Percentiles rank a stretch among this genome's conserved stretches.
These are phyloP conservation scores for Chondrus crispus DNA, from an alignment of 23 red algal genomes.

Conservation along the genomic window DNA sequence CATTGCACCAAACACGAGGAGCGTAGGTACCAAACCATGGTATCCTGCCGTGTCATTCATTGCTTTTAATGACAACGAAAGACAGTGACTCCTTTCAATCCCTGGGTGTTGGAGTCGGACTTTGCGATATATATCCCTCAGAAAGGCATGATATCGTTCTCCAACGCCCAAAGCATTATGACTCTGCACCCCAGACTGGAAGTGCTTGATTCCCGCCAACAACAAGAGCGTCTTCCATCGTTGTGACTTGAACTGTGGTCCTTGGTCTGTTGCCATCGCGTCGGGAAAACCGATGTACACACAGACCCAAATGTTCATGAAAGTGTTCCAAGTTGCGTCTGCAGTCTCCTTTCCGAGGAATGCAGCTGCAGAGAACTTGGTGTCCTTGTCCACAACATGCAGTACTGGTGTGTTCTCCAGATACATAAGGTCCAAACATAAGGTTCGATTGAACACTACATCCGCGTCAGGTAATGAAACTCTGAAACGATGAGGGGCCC, in stretches of 20 bases:
- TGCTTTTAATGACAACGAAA: neutral
- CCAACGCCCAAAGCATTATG: neutral
- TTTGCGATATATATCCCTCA: neutral
- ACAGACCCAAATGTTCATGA: neutral
- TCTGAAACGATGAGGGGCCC: conserved; percentile 1
- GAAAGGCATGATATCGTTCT: neutral
- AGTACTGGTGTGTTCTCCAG: neutral
- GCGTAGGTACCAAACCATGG: neutral
- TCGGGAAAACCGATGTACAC: neutral
- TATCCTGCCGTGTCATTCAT: neutral
- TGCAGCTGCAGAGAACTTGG: neutral
- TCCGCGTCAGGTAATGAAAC: neutral
- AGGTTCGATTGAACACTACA: neutral
- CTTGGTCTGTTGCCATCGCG: neutral
- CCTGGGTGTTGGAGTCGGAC: neutral
- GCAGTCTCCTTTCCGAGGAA: neutral
- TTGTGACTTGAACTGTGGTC: neutral
- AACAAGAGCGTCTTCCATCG: neutral
- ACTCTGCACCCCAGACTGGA: neutral
- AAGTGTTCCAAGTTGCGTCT: neutral
- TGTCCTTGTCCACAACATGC: neutral
- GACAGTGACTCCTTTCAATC: neutral
- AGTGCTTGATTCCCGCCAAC: neutral
- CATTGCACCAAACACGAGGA: neutral
- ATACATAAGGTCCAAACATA: neutral